Percentiles rank a stretch among this genome's conserved stretches.
Evolutionary conservation across 2,329 filamentous ascomycete genomes (phyloP).

Genomic region (Claviceps africana): DNA sequence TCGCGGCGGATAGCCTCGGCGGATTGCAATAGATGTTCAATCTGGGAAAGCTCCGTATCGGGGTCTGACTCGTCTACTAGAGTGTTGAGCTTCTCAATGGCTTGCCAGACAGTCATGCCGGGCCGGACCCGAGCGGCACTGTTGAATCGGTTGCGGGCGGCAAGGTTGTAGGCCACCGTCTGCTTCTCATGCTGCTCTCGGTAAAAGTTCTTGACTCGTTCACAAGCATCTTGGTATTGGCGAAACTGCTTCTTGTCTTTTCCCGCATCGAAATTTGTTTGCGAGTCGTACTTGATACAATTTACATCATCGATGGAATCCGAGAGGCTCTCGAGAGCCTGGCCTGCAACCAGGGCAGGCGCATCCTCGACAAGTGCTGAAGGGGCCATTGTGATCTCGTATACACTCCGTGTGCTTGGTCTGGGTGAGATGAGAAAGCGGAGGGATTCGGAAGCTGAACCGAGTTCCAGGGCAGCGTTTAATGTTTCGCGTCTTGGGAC

Average conservation of each 20-base stretch:
- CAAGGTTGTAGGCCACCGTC: conserved; percentile 72
- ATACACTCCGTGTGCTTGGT: neutral
- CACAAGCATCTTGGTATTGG: conserved; percentile 70
- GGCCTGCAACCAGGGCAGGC: conserved; percentile 9
- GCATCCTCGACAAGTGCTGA: conserved; percentile 11
- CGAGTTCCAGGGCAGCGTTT: neutral
- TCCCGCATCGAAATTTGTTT: conserved; percentile 54
- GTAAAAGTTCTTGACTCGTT: conserved; percentile 80
- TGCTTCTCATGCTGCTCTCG: conserved; percentile 56
- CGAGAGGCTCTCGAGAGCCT: conserved; percentile 33
- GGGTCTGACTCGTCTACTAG: conserved; percentile 85
- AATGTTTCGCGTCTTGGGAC: neutral
- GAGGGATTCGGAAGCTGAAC: neutral
- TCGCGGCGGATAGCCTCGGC: conserved; percentile 83
- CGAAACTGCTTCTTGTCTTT: conserved; percentile 74
- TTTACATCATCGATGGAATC: conserved; percentile 39
- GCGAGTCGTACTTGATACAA: conserved; percentile 32
- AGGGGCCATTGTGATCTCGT: conserved; percentile 13
- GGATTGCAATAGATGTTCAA: conserved; percentile 77
- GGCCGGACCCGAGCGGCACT: conserved; percentile 46
- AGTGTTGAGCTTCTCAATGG: conserved; percentile 84
- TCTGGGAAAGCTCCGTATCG: conserved; percentile 75
- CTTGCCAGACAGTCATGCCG: conserved; percentile 78
- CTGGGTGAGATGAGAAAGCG: neutral
- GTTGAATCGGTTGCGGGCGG: conserved; percentile 48